Conservation (phyloP, 1,139 yeast species). For the Diutina pseudorugosa region DNA sequence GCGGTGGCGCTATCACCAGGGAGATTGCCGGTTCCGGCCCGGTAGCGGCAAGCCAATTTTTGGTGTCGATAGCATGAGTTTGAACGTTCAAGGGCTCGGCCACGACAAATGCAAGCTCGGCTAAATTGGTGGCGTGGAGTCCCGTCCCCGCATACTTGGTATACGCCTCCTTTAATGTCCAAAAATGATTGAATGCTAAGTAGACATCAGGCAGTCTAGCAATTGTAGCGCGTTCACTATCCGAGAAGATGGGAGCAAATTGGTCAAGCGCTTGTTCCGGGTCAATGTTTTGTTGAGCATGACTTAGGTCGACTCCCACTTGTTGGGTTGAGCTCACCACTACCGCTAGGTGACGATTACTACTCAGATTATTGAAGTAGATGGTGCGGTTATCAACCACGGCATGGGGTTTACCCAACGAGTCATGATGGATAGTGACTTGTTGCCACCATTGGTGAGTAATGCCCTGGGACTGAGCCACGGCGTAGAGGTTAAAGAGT, state of each 20-base stretch:
- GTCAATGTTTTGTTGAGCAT: not conserved
- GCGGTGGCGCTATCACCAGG: not conserved
- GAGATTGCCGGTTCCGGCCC: not conserved
- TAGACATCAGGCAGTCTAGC: slow-evolving; percentile 9
- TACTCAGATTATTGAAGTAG: not conserved
- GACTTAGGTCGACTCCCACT: slow-evolving; percentile 3
- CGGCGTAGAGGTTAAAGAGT: not conserved
- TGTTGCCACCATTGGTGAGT: not conserved
- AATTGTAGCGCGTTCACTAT: not conserved
- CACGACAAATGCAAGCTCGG: slow-evolving; percentile 9
- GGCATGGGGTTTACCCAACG: slow-evolving; percentile 1
- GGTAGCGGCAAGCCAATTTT: not conserved
- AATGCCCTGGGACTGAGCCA: not conserved
- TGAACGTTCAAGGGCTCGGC: not conserved
- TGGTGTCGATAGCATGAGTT: not conserved
- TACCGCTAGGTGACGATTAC: slow-evolving; percentile 2
- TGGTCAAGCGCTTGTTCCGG: not conserved
- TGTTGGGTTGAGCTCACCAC: not conserved
- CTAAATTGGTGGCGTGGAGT: slow-evolving; percentile 11
- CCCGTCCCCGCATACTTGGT: slow-evolving; percentile 55
- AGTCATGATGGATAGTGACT: not conserved
- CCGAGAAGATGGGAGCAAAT: not conserved
- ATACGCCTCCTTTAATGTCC: slow-evolving; percentile 69
- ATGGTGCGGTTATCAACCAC: not conserved
- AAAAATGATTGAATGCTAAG: slow-evolving; percentile 36